Base-by-base conservation (phyloP, 768 basidiomycete genomes). In the Kwoniella mangroviensis region DNA sequence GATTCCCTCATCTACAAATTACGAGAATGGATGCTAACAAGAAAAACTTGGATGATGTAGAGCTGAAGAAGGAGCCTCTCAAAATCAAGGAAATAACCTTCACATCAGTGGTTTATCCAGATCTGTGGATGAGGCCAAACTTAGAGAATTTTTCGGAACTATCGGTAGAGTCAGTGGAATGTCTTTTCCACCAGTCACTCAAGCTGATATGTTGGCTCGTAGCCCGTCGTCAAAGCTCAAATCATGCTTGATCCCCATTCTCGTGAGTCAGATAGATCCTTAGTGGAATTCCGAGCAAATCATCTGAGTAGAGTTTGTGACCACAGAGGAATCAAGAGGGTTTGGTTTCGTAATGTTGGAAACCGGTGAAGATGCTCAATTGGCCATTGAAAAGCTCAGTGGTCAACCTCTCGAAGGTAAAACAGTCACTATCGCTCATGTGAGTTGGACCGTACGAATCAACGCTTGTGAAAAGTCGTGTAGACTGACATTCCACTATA, bases 271-370 rank as follows among this genome's bases (percentile, higher is more conserved):
- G 52, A 19, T 26, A 24, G 13, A 41, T n/a, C 1, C 58, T 41
- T 1, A 45, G n/a, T 26, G 65, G 26, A 13, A 40, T 45, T 17
- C 40, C 10, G 21, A 41, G 61, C 34, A 42, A 21, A 17, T 52
- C 28, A 21, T 45, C 51, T 53, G 28, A 34, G 1, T 7, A 34
- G 6, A 34, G 34, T 34, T 34, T 19, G 12, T 13, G 11, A 5
- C 24, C 42, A 22, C 58, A 79, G 78, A 73, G 62, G 78, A 79
- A 61, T 93, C 90, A 57, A 89, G 90, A 73, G 90, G 90, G 56
- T 91, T 91, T 75, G 95, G 93, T 17, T 98, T 98, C 83, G 94
- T 97, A 71, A 91, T 89, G 60, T 91, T 92, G 90, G 90, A 89
- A 82, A 87, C 88, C 26, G 81, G 73, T 9, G 95, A 96, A 77